Evolutionary conservation across 2,329 filamentous ascomycete genomes (phyloP).

Genomic region (Xenoacremonium recifei): DNA sequence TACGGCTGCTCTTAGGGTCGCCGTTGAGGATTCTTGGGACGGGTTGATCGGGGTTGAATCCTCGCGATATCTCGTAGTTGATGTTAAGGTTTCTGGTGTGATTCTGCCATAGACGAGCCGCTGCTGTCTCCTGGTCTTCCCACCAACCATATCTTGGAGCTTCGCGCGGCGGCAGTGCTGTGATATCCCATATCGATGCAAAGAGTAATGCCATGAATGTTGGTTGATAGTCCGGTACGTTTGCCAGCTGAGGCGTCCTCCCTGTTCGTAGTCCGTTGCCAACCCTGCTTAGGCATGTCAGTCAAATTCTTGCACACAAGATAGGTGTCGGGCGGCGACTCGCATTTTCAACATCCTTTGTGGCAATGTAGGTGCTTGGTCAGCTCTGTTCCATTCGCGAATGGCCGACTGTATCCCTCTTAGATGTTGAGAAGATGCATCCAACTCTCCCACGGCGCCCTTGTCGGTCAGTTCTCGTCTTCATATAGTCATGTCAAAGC

Average conservation of each 20-base stretch:
- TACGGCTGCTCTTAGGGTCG: slow-evolving; percentile 39
- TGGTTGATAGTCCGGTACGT: slow-evolving; percentile 42
- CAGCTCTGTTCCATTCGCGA: slow-evolving; percentile 17
- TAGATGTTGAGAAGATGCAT: slow-evolving; percentile 42
- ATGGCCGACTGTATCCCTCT: slow-evolving; percentile 34
- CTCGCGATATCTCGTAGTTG: slow-evolving; percentile 36
- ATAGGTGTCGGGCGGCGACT: slow-evolving; percentile 8
- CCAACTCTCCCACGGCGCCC: slow-evolving; percentile 43
- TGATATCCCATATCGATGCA: slow-evolving; percentile 41
- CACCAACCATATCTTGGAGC: slow-evolving; percentile 37
- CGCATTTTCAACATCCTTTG: slow-evolving; percentile 44
- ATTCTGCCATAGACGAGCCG: slow-evolving; percentile 36
- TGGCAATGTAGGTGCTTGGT: slow-evolving; percentile 30
- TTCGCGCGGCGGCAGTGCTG: slow-evolving; percentile 31
- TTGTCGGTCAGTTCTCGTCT: slow-evolving; percentile 18
- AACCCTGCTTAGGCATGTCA: slow-evolving; percentile 31
- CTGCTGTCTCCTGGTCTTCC: slow-evolving; percentile 33
- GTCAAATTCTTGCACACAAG: slow-evolving; percentile 4
- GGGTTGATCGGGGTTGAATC: slow-evolving; percentile 31
- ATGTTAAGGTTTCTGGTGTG: slow-evolving; percentile 34
- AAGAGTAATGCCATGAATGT: slow-evolving; percentile 44
- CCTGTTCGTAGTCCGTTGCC: slow-evolving; percentile 39
- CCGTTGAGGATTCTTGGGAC: slow-evolving; percentile 33
- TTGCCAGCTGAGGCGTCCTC: slow-evolving; percentile 38
- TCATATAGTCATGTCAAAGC: not conserved